phyloP scores from a whole-genome alignment of 2,329 filamentous ascomycete species.

The Monosporascus sp. region DNA sequence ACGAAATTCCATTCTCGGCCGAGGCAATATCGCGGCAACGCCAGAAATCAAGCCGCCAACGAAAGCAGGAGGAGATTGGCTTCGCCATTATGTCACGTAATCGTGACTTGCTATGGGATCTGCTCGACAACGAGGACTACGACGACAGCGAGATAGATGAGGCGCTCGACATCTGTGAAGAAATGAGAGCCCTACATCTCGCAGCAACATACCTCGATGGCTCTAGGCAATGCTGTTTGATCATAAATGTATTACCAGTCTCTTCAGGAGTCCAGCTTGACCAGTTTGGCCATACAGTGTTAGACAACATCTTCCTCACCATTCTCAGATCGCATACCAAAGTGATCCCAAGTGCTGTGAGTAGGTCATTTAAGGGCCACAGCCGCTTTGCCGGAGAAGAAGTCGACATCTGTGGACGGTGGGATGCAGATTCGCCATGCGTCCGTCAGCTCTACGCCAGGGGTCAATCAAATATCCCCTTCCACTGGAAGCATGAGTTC shows the following conservation, averaged over 20 bases:
- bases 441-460: slow-evolving; percentile 23
- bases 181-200: slow-evolving; percentile 30
- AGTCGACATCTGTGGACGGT: slow-evolving; percentile 37
- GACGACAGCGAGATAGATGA: not conserved
- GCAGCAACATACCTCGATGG: slow-evolving; percentile 33
- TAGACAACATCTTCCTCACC: slow-evolving; percentile 32
- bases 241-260: slow-evolving; percentile 11
- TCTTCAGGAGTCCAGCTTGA: not conserved
- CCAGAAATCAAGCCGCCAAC: not conserved
- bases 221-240: slow-evolving; percentile 25
- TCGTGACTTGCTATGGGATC: not conserved
- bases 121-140: not conserved
- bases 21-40: not conserved
- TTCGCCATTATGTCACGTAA: slow-evolving; percentile 21
- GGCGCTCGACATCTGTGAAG: not conserved
- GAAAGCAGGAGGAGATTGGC: slow-evolving; percentile 4
- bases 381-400: slow-evolving; percentile 32
- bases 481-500: slow-evolving; percentile 38
- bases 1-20: not conserved
- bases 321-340: slow-evolving; percentile 33
- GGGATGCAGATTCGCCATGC: slow-evolving; percentile 34
- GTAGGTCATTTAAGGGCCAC: slow-evolving; percentile 18
- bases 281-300: slow-evolving; percentile 29
- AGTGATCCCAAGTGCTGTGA: slow-evolving; percentile 19
- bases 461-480: slow-evolving; percentile 24